phyloP scores from a whole-genome alignment of 805 yeast species.

The Priceomyces melissophilus region DNA sequence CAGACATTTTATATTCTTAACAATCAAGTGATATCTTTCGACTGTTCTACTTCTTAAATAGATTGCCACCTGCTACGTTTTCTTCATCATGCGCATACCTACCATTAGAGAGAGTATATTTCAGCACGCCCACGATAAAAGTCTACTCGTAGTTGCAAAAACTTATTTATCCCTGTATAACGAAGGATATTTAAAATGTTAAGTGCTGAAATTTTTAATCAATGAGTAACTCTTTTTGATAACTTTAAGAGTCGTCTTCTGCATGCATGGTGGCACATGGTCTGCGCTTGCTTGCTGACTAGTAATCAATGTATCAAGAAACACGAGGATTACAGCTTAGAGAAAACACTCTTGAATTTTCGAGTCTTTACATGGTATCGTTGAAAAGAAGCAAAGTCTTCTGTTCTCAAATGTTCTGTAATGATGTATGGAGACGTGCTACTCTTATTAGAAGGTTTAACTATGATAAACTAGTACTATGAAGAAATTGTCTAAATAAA shows the following conservation, averaged over 20 bases:
- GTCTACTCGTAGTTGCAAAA: no score
- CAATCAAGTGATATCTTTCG: no score
- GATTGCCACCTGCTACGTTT: no score
- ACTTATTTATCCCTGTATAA: no score
- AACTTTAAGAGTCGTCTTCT: neutral
- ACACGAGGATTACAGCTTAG: neutral
- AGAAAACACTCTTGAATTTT: neutral
- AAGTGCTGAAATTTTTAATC: no score
- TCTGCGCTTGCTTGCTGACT: neutral
- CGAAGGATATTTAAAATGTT: no score
- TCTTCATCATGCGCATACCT: no score
- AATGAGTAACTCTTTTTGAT: neutral
- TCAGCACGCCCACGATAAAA: no score
- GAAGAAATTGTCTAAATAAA: neutral
- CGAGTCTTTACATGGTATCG: neutral
- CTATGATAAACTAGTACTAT: neutral
- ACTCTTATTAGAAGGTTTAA: neutral
- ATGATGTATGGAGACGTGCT: neutral
- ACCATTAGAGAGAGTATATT: no score
- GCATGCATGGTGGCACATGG: neutral
- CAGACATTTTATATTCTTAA: slow-evolving; percentile 23
- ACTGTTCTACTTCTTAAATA: no score
- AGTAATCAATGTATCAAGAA: neutral
- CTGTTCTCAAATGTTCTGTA: neutral
- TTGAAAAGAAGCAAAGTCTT: neutral